A percentile compares a stretch with the other conserved stretches of the same genome.
These are phyloP conservation scores for Globisporangium nunn DNA, from an alignment of 352 stramenopile species.

Conservation along the genomic window DNA sequence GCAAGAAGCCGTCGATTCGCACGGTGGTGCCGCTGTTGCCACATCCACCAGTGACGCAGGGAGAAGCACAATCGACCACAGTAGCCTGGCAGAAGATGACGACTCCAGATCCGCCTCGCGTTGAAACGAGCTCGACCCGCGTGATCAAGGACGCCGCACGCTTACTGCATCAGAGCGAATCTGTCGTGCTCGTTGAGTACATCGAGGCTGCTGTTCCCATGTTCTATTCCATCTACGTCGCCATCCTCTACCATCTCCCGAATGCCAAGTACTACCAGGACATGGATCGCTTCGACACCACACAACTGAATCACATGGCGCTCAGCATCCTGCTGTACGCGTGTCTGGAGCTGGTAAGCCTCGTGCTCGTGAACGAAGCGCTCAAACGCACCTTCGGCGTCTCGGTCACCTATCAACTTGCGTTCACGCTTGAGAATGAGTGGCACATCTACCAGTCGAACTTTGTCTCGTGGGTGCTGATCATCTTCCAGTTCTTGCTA, in stretches of 20 bases:
- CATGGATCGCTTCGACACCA: conserved; percentile 1
- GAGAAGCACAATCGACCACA: too few species aligned
- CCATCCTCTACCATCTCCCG: conserved; percentile 1
- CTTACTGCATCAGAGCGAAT: too few species aligned
- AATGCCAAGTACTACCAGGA: conserved; percentile 3
- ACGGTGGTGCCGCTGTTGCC: too few species aligned
- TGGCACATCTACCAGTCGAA: conserved; percentile 21
- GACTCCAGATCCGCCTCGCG: too few species aligned
- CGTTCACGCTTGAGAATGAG: conserved; percentile 29
- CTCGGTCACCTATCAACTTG: conserved; percentile 21
- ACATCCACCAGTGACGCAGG: too few species aligned
- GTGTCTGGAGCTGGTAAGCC: conserved; percentile 17
- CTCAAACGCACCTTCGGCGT: conserved; percentile 17
- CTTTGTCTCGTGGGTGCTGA: conserved; percentile 21
- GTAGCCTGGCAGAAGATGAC: too few species aligned
- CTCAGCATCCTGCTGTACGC: conserved; percentile 16
- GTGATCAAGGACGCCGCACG: too few species aligned
- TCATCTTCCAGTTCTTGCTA: conserved; percentile 16
- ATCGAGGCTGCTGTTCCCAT: background rate
- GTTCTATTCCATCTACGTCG: conserved; percentile 1
- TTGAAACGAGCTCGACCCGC: too few species aligned
- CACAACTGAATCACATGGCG: background rate
- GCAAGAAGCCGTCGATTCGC: too few species aligned
- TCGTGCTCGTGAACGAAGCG: conserved; percentile 14
- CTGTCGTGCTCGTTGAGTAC: too few species aligned